Evolutionary conservation across 805 yeast species (phyloP), one percentile per base, ranked within the genome.

Genomic region (Yarrowia sp.): DNA sequence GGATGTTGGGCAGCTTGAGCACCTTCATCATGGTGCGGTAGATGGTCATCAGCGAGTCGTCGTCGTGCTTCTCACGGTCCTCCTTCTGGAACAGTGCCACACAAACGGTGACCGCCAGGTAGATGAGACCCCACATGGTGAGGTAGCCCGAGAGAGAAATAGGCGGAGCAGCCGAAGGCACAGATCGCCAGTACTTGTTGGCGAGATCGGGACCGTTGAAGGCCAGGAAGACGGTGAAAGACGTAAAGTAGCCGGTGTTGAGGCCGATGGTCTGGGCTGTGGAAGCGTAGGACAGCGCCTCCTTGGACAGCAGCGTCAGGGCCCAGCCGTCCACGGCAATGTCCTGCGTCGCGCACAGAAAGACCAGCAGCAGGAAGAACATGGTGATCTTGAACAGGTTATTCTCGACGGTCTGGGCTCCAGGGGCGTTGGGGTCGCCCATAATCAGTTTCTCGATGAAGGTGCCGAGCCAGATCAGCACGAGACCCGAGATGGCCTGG

Each of bases 311-410:
- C 38, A 93, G 84, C 1, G 97, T 94, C 69, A 94, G 76, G 0
- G 98, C 97, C 99, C 99, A 94, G 10, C 99, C 98, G 75, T 94
- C 99, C 21, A 94, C 99, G 0, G 99, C 98, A 62, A 94, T 94
- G 72, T 94, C 99, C 73, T 94, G 99, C 0, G 99, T 93, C 0
- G 98, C 97, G 76, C 97, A 92, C 64, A 92, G 78, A 63, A 93
- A 82, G 31, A 94, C 94, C 63, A 94, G 76, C 21, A 84, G 66
- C 68, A 92, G 88, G 74, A 94, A 94, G 62, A 84, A 79, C 55
- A 77, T 67, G 0, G 98, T 90, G 64, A 94, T 81, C 2, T 74
- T 70, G 13, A 75, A 69, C 63, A 90, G 75, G 66, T 85, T 77
- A 27, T 72, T 64, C 22, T 71, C 67, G 13, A 39, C 36, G n/a